Base-by-base conservation (phyloP, 2,329 filamentous ascomycete genomes). In the Metarhizium anisopliae region DNA sequence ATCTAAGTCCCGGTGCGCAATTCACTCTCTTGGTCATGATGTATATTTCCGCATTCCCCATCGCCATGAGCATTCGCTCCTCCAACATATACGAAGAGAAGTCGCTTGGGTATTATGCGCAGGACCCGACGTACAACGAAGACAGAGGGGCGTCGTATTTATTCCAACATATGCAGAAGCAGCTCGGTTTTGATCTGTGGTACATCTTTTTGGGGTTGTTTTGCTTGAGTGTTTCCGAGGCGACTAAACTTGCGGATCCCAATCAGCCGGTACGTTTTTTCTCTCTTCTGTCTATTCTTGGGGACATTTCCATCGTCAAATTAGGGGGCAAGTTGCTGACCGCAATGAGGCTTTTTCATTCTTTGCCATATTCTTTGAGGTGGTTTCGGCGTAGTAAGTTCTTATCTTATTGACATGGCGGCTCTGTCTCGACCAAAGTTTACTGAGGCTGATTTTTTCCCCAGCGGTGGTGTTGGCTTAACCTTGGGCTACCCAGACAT, bases 11-110 rank as follows among this genome's bases (percentile, higher is more conserved):
- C 5, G 76, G 74, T 2, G 74, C 83, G 0, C 82, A 83, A 56
- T 75, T 84, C 40, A 75, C 81, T 38, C 79, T 83, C 56, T 70
- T 85, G 0, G 74, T 82, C 49, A 85, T 85, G 82, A 85, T 86
- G 82, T 85, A 84, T 66, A 83, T 85, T 50, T 77, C 78, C 5
- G 77, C 80, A 4, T 83, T 82, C 57, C 82, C 83, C 0, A 79
- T 84, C 36, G 81, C 80, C 14, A 82, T 85, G 53, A 81, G 75
- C 18, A 82, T 85, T 68, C 77, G 82, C 47, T 77, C 80, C 54
- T 79, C 76, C 36, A 84, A 82, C 59, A 78, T 81, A 4, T 85
- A 85, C 64, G 81, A 85, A 67, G 82, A 85, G 63, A 75, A 77
- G 50, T 80, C 78, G 51, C 67, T 87, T 5, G 84, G 82, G 1